phyloP scores from a whole-genome alignment of 495 filamentous ascomycete species.

The Penicillium crystallinum region DNA sequence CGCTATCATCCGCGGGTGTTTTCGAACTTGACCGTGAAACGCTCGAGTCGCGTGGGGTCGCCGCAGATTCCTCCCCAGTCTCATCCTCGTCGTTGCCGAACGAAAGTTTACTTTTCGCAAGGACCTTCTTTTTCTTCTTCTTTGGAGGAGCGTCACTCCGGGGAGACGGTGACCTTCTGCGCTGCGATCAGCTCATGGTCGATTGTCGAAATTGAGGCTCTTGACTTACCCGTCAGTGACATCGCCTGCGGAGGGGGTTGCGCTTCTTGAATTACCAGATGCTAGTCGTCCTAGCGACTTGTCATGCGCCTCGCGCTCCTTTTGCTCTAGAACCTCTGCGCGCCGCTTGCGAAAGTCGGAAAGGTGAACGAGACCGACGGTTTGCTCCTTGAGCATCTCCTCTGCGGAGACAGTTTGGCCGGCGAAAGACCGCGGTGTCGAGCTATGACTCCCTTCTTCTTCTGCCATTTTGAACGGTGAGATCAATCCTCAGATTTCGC shows the following conservation, averaged over 20 bases:
- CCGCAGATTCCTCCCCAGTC: slow-evolving; percentile 30
- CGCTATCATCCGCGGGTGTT: slow-evolving; percentile 35
- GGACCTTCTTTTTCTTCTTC: slow-evolving; percentile 65
- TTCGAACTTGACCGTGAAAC: slow-evolving; percentile 34
- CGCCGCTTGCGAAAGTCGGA: slow-evolving; percentile 96
- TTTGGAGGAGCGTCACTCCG: slow-evolving; percentile 42
- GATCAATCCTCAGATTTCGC: background rate
- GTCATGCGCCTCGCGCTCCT: slow-evolving; percentile 73
- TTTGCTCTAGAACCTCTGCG: slow-evolving; percentile 88
- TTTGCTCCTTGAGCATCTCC: slow-evolving; percentile 86
- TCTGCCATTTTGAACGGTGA: slow-evolving; percentile 24
- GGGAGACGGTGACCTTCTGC: slow-evolving; percentile 37
- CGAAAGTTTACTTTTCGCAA: slow-evolving; percentile 62
- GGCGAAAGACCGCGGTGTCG: slow-evolving; percentile 57
- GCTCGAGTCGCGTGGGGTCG: slow-evolving; percentile 33
- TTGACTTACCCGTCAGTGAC: slow-evolving; percentile 49
- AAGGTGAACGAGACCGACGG: slow-evolving; percentile 86
- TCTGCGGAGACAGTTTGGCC: slow-evolving; percentile 75
- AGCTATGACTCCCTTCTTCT: slow-evolving; percentile 34
- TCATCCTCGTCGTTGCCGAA: slow-evolving; percentile 58
- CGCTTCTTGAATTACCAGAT: slow-evolving; percentile 44
- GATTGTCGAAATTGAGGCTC: slow-evolving; percentile 5
- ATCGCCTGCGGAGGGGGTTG: slow-evolving; percentile 50
- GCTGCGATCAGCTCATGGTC: slow-evolving; percentile 33
- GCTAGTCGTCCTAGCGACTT: slow-evolving; percentile 48